Percentiles rank a stretch among this genome's conserved stretches.
Evolutionary conservation across 2,329 filamentous ascomycete genomes (phyloP).

Genomic region (Teratosphaeria viscida): DNA sequence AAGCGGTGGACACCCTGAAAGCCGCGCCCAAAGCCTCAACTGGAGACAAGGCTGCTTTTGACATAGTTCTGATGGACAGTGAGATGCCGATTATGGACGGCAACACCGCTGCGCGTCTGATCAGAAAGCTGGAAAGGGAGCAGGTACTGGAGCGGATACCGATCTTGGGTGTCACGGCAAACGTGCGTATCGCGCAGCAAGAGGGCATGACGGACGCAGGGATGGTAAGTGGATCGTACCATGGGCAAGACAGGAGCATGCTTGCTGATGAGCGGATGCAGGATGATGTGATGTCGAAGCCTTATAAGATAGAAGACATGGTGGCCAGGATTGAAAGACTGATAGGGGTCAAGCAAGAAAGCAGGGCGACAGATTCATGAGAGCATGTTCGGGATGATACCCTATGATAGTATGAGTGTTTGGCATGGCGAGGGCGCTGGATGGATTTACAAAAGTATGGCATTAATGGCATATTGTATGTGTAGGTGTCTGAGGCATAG

Average conservation of each 20-base stretch:
- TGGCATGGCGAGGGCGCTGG: not conserved
- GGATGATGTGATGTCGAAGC: constrained; percentile 20
- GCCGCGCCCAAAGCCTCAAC: constrained; percentile 7
- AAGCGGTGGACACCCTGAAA: constrained; percentile 20
- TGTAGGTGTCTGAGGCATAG: not conserved
- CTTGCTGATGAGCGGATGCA: constrained; percentile 1
- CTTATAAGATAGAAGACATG: constrained; percentile 25
- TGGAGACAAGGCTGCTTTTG: constrained; percentile 12
- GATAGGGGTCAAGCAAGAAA: not conserved
- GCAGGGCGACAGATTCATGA: not conserved
- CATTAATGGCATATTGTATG: not conserved
- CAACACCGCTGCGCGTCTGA: constrained; percentile 17
- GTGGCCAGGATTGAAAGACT: constrained; percentile 9
- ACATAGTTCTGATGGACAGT: constrained; percentile 25
- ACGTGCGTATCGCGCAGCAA: constrained; percentile 24
- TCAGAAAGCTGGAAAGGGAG: constrained; percentile 17
- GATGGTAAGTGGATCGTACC: constrained; percentile 12
- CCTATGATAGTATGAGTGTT: not conserved
- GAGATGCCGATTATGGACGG: constrained; percentile 27
- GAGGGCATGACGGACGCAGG: constrained; percentile 21
- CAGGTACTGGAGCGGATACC: constrained; percentile 14
- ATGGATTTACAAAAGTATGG: not conserved
- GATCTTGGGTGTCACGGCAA: constrained; percentile 26
- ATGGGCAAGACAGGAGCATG: not conserved
- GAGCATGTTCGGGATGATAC: not conserved